These are phyloP conservation scores for Suhomyces anneliseae DNA, from an alignment of 1,139 yeast genomes.

Conservation along the genomic window DNA sequence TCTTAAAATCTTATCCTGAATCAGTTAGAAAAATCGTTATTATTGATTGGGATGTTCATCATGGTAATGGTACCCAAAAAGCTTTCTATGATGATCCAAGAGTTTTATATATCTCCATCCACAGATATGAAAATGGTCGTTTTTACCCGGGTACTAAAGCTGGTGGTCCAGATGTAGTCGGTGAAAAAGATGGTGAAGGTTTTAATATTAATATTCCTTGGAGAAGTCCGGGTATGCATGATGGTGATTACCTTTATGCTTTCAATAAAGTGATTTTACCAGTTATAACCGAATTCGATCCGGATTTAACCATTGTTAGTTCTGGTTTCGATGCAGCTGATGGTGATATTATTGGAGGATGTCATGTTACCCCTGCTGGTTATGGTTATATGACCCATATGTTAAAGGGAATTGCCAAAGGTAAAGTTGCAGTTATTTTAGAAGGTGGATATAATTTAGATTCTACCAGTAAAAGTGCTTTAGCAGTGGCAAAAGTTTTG, in stretches of 20 bases:
- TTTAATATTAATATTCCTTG: slow-evolving; percentile 89
- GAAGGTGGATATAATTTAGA: slow-evolving; percentile 98
- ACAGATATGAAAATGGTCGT: slow-evolving; percentile 87
- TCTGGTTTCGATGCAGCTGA: slow-evolving; percentile 99
- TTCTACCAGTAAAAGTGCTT: slow-evolving; percentile 84
- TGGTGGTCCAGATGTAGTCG: slow-evolving; percentile 77
- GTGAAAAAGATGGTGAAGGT: slow-evolving; percentile 86
- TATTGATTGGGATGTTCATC: slow-evolving; percentile 97
- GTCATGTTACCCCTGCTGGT: slow-evolving; percentile 93
- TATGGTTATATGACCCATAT: slow-evolving; percentile 95
- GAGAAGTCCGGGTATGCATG: slow-evolving; percentile 92
- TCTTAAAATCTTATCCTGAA: slow-evolving; percentile 82
- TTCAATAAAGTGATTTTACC: slow-evolving; percentile 89
- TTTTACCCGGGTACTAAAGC: slow-evolving; percentile 91
- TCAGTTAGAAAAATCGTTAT: slow-evolving; percentile 80
- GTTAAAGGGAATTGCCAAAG: slow-evolving; percentile 84
- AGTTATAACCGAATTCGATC: slow-evolving; percentile 82
- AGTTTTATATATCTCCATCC: slow-evolving; percentile 86
- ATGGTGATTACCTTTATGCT: slow-evolving; percentile 94
- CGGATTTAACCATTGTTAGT: slow-evolving; percentile 89
- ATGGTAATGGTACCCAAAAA: slow-evolving; percentile 97
- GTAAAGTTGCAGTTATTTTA: slow-evolving; percentile 82
- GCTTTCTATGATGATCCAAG: slow-evolving; percentile 87
- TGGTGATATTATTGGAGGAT: slow-evolving; percentile 97
- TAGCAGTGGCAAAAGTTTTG: slow-evolving; percentile 87